Conservation (phyloP, 1,139 yeast species). For the Diutina siamensis region DNA sequence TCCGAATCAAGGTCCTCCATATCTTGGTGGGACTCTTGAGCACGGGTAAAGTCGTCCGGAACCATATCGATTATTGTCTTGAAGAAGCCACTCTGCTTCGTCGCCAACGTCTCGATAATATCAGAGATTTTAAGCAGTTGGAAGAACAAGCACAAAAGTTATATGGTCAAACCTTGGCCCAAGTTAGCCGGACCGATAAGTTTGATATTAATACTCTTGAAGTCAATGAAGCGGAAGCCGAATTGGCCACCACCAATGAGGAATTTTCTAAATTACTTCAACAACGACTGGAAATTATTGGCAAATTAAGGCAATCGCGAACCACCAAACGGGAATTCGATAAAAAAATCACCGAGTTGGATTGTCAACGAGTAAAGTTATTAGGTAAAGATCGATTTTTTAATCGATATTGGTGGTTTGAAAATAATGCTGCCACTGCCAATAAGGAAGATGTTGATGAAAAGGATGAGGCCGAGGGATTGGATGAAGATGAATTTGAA, state of each 20-base stretch:
- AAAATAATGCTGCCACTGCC: constrained; percentile 65
- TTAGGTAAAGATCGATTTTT: constrained; percentile 77
- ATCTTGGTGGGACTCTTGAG: constrained; percentile 49
- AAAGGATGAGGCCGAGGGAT: constrained; percentile 19
- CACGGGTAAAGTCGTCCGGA: constrained; percentile 48
- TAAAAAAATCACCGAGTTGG: constrained; percentile 48
- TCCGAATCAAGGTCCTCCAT: constrained; percentile 40
- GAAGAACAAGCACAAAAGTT: constrained; percentile 40
- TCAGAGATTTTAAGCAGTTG: constrained; percentile 45
- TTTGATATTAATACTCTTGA: constrained; percentile 19
- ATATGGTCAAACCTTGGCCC: constrained; percentile 27
- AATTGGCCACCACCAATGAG: constrained; percentile 32
- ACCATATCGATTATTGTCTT: constrained; percentile 55
- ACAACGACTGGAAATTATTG: constrained; percentile 27
- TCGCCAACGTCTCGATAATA: constrained; percentile 56
- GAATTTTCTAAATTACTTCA: constrained; percentile 37
- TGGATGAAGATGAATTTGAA: constrained; percentile 26
- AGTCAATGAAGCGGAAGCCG: constrained; percentile 38
- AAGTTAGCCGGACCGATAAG: constrained; percentile 10
- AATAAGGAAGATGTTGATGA: constrained; percentile 24
- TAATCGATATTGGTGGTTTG: constrained; percentile 96
- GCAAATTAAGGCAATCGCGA: constrained; percentile 32
- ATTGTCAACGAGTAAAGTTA: constrained; percentile 64
- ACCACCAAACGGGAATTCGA: constrained; percentile 41
- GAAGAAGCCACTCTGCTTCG: constrained; percentile 55